A percentile compares a stretch with the other conserved stretches of the same genome.
Conservation (phyloP, 2,329 filamentous ascomycete species). For the Apiospora marii region DNA sequence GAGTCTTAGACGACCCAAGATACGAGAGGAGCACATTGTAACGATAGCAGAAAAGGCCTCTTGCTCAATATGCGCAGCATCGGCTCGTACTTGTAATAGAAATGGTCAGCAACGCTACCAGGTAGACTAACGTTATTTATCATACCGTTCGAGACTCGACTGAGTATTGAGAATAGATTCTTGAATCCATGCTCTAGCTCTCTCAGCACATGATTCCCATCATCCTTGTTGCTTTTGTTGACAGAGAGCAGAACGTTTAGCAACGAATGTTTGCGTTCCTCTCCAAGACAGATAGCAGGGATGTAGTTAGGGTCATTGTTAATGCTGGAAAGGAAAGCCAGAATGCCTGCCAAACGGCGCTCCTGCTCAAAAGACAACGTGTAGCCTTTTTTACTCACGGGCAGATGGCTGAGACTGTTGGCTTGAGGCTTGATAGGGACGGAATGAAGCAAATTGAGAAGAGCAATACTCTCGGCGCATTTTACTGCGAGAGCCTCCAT, state of each 20-base stretch:
- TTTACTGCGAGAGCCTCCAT: constrained; percentile 25
- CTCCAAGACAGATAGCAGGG: constrained; percentile 44
- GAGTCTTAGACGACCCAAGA: constrained; percentile 40
- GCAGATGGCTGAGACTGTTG: constrained; percentile 28
- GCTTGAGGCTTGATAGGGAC: constrained; percentile 33
- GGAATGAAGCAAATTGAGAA: constrained; percentile 38
- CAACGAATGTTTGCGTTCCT: constrained; percentile 29
- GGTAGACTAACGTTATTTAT: background rate
- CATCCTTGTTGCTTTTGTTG: constrained; percentile 36
- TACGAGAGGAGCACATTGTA: constrained; percentile 42
- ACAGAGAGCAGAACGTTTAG: constrained; percentile 43
- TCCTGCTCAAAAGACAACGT: constrained; percentile 44
- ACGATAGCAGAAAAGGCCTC: constrained; percentile 40
- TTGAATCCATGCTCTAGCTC: constrained; percentile 29
- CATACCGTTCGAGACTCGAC: constrained; percentile 24
- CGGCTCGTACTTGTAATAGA: background rate
- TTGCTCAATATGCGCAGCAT: constrained; percentile 26
- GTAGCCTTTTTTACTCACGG: constrained; percentile 30
- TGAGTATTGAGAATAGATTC: constrained; percentile 32
- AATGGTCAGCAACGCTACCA: constrained; percentile 4
- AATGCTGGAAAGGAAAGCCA: constrained; percentile 45
- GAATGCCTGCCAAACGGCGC: constrained; percentile 36
- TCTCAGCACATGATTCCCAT: constrained; percentile 34
- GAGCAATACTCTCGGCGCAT: constrained; percentile 40
- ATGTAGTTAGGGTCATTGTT: constrained; percentile 42